phyloP scores from a whole-genome alignment of 257 asterid genomes.

The Scutellaria baicalensis region DNA sequence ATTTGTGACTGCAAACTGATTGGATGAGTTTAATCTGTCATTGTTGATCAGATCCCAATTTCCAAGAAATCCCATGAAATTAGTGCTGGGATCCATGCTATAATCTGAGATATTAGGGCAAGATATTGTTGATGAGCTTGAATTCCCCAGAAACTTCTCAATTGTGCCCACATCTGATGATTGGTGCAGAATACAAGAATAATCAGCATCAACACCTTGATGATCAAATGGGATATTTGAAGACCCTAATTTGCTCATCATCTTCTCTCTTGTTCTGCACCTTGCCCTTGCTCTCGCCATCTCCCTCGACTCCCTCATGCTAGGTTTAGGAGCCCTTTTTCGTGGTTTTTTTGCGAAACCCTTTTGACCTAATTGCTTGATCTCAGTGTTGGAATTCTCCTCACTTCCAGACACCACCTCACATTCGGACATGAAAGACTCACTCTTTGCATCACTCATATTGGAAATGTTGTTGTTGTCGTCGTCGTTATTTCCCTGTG shows the following conservation, averaged over 20 bases:
- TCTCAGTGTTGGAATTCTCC: constrained; percentile 13
- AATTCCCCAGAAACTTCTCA: constrained; percentile 32
- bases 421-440: constrained; percentile 35
- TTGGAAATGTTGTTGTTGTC: background rate
- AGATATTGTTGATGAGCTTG: background rate
- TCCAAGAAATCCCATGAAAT: constrained; percentile 32
- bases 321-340: background rate
- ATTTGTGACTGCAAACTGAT: constrained; percentile 6
- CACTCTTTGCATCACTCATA: constrained; percentile 25
- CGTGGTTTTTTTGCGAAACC: background rate
- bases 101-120: background rate
- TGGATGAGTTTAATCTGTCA: background rate
- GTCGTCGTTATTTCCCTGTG: background rate
- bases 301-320: constrained; percentile 38
- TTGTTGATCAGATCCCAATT: constrained; percentile 35
- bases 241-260: constrained; percentile 23
- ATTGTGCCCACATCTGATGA: constrained; percentile 38
- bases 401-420: constrained; percentile 35
- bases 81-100: constrained; percentile 12
- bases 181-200: background rate
- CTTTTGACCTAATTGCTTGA: background rate
- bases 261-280: constrained; percentile 48
- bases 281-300: constrained; percentile 48
- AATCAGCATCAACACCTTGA: background rate
- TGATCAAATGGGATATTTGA: background rate